Percentiles rank a stretch among this genome's conserved stretches.
phyloP scores from a whole-genome alignment of 1,284 basidiomycete genomes.

The Cryptococcus amylolentus region DNA sequence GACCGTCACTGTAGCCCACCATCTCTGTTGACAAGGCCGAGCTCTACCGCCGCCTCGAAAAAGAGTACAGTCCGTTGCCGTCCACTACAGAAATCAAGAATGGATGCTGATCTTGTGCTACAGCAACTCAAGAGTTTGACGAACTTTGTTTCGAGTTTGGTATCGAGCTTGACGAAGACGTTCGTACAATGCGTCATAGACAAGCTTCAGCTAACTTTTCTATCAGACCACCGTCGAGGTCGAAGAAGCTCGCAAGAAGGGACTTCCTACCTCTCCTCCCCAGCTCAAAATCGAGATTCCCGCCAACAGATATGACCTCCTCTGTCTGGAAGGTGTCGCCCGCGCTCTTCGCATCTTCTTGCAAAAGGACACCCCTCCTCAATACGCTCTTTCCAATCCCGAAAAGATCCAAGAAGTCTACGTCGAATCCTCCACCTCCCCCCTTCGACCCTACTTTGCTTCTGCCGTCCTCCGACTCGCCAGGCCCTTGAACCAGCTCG shows the following conservation, averaged over 20 bases:
- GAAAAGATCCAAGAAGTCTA: constrained; percentile 63
- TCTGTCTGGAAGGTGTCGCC: constrained; percentile 95
- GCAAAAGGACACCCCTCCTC: constrained; percentile 64
- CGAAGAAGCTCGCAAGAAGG: constrained; percentile 73
- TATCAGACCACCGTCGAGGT: constrained; percentile 82
- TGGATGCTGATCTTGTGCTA: neutral
- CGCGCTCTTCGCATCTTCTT: constrained; percentile 84
- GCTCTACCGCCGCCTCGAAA: constrained; percentile 81
- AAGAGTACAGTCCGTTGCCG: constrained; percentile 67
- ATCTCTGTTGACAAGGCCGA: constrained; percentile 92
- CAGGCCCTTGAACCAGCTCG: constrained; percentile 73
- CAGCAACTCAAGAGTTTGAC: constrained; percentile 91
- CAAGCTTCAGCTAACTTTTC: constrained; percentile 2
- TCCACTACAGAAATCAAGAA: neutral
- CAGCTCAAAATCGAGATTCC: constrained; percentile 99
- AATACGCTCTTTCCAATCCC: constrained; percentile 70
- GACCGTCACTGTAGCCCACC: constrained; percentile 63
- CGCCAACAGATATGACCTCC: constrained; percentile 94
- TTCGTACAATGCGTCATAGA: constrained; percentile 49
- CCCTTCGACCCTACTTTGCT: constrained; percentile 86
- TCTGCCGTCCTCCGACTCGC: constrained; percentile 86
- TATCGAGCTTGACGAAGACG: constrained; percentile 95
- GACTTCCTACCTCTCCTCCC: constrained; percentile 73
- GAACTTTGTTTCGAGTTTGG: constrained; percentile 96
- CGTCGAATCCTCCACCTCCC: constrained; percentile 66